Evolutionary conservation across 129 eudicot genomes (phyloP).

Genomic region (Flaveria brownii): DNA sequence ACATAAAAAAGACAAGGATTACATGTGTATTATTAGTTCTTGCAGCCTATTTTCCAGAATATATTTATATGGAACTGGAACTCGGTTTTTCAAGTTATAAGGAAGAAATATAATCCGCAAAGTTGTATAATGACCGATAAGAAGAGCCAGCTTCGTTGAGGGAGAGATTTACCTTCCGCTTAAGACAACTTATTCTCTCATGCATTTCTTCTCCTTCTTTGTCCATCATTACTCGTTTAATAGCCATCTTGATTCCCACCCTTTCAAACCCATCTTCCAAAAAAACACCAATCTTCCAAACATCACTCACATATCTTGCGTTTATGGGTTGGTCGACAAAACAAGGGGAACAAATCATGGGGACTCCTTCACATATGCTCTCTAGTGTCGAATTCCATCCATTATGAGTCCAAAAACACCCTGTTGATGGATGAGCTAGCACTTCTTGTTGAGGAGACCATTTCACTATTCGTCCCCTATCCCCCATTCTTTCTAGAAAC

Average conservation of each 20-base stretch:
- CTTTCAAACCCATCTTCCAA: conserved; percentile 40
- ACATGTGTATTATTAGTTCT: neutral
- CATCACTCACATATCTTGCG: conserved; percentile 39
- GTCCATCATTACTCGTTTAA: conserved; percentile 40
- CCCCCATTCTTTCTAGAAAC: conserved; percentile 22
- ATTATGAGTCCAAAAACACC: conserved; percentile 52
- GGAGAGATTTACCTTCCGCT: conserved; percentile 32
- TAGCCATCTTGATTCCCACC: conserved; percentile 29
- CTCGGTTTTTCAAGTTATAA: neutral
- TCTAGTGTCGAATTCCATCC: conserved; percentile 63
- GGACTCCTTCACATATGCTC: conserved; percentile 56
- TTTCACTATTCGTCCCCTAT: conserved; percentile 47
- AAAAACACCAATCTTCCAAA: conserved; percentile 47
- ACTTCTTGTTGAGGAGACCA: conserved; percentile 62
- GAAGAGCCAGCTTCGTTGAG: conserved; percentile 43
- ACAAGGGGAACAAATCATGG: conserved; percentile 51
- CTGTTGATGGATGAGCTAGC: conserved; percentile 40
- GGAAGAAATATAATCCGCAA: conserved; percentile 32
- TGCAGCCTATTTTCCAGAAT: too few relatives aligned
- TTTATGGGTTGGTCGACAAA: conserved; percentile 45
- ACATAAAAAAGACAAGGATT: neutral
- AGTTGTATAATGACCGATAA: conserved; percentile 20
- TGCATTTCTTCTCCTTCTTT: conserved; percentile 44
- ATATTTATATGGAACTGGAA: neutral
- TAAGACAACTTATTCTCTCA: conserved; percentile 26